These are phyloP conservation scores for Candida montana DNA, from an alignment of 805 yeast species.

Conservation along the genomic window DNA sequence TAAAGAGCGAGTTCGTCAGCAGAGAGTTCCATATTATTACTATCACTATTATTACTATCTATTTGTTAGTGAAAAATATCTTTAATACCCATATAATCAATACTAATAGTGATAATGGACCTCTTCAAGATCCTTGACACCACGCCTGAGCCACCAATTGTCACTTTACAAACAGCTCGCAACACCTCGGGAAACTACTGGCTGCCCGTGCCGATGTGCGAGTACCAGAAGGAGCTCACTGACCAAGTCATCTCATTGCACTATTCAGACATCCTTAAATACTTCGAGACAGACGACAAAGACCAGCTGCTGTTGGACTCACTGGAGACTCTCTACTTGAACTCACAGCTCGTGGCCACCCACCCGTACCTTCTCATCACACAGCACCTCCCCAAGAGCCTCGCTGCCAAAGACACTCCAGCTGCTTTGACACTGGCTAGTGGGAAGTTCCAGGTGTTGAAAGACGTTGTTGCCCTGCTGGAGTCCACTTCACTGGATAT, in stretches of 20 bases:
- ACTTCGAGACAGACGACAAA: conserved; percentile 55
- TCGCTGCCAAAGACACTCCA: conserved; percentile 67
- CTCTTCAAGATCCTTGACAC: conserved; percentile 70
- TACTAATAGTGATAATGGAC: no score
- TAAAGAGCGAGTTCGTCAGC: conserved; percentile 85
- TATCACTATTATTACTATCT: no score
- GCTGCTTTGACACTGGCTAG: conserved; percentile 66
- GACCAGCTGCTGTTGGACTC: conserved; percentile 67
- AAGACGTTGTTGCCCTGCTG: conserved; percentile 55
- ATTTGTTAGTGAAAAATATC: no score
- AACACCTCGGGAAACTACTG: conserved; percentile 55
- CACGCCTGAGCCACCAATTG: conserved; percentile 78
- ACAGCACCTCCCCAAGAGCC: conserved; percentile 79
- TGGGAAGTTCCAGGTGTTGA: conserved; percentile 75
- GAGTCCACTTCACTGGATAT: conserved; percentile 43
- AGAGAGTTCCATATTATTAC: conserved; percentile 17
- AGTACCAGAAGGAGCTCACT: conserved; percentile 80
- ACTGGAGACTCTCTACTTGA: conserved; percentile 65
- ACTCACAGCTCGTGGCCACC: conserved; percentile 74
- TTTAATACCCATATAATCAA: no score
- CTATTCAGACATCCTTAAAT: conserved; percentile 84
- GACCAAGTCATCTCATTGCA: conserved; percentile 90
- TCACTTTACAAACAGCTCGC: conserved; percentile 28
- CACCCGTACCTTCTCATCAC: conserved; percentile 86
- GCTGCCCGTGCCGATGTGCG: conserved; percentile 77